phyloP scores from a whole-genome alignment of 2,329 filamentous ascomycete genomes.

The Purpureocillium lavendulum region DNA sequence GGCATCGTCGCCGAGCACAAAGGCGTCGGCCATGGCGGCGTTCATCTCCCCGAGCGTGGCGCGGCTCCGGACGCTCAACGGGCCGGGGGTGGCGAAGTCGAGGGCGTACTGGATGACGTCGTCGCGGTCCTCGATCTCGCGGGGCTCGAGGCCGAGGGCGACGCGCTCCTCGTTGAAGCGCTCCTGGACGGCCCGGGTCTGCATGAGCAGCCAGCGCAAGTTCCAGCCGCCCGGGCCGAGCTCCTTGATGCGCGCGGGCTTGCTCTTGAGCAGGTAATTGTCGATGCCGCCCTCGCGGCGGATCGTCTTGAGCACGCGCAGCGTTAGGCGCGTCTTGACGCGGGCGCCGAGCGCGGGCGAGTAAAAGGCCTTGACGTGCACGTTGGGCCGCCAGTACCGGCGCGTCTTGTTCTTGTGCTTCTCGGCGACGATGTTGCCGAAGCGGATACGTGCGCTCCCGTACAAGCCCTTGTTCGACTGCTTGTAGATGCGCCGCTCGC shows the following conservation, averaged over 20 bases:
- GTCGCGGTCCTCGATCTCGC: constrained; percentile 25
- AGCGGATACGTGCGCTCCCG: constrained; percentile 61
- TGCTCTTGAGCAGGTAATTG: constrained; percentile 79
- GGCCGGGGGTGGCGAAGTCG: constrained; percentile 32
- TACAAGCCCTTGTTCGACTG: constrained; percentile 72
- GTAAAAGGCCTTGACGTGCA: constrained; percentile 60
- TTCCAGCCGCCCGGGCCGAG: constrained; percentile 87
- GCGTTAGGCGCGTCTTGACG: constrained; percentile 61
- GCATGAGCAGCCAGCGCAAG: constrained; percentile 83
- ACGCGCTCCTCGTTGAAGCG: constrained; percentile 58
- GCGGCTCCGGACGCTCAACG: constrained; percentile 24
- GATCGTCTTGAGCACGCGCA: constrained; percentile 64
- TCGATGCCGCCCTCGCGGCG: constrained; percentile 84
- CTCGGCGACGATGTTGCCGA: constrained; percentile 71
- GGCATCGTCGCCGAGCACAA: constrained; percentile 35
- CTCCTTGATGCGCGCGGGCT: constrained; percentile 70
- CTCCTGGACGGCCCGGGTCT: constrained; percentile 57
- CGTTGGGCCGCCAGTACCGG: constrained; percentile 68
- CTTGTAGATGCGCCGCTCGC: constrained; percentile 63
- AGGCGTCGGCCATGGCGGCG: constrained; percentile 32
- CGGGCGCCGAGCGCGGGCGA: constrained; percentile 51
- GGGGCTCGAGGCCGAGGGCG: constrained; percentile 50
- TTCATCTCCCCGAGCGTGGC: constrained; percentile 29
- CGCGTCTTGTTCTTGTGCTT: constrained; percentile 62
- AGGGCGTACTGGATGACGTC: constrained; percentile 30